Conservation (phyloP, 495 filamentous ascomycete species). For the Sabuloglossum arenarium region DNA sequence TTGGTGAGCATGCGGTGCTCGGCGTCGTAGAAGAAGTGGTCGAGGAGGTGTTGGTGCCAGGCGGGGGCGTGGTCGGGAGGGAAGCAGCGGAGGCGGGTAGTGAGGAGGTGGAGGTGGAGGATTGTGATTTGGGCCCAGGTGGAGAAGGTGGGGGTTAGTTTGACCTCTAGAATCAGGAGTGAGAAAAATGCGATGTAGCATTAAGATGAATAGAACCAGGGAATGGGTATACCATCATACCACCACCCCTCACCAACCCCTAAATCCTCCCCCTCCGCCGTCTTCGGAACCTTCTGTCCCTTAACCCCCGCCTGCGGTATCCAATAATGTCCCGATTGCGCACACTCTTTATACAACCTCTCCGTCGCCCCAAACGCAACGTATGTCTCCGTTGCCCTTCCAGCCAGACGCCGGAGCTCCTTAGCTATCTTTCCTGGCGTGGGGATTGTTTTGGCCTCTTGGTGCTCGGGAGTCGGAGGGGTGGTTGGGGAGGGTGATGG, state of each 20-base stretch:
- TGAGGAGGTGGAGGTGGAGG: constrained; percentile 83
- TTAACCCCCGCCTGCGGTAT: constrained; percentile 16
- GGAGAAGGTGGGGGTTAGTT: constrained; percentile 62
- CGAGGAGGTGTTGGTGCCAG: constrained; percentile 59
- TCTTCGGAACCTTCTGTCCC: constrained; percentile 31
- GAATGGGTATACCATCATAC: constrained; percentile 45
- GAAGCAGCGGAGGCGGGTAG: constrained; percentile 63
- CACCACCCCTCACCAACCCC: constrained; percentile 59
- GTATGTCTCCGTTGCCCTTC: constrained; percentile 40
- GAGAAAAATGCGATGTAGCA: constrained; percentile 8
- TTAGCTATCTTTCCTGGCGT: constrained; percentile 10
- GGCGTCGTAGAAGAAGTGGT: constrained; percentile 85
- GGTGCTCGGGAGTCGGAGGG: neutral
- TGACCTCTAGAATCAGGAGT: constrained; percentile 21
- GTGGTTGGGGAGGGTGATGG: neutral
- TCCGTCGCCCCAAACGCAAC: constrained; percentile 60
- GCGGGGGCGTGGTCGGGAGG: constrained; percentile 34
- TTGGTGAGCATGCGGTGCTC: constrained; percentile 65
- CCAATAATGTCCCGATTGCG: constrained; percentile 50
- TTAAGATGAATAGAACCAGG: constrained; percentile 5
- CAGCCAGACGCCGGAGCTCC: constrained; percentile 17
- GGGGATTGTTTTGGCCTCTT: neutral
- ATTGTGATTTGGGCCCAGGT: constrained; percentile 93
- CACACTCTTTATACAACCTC: constrained; percentile 57
- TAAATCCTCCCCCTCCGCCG: constrained; percentile 53